These are phyloP conservation scores for Tillandsia leiboldiana DNA, from an alignment of 176 grass and related monocot species.

Conservation along the genomic window DNA sequence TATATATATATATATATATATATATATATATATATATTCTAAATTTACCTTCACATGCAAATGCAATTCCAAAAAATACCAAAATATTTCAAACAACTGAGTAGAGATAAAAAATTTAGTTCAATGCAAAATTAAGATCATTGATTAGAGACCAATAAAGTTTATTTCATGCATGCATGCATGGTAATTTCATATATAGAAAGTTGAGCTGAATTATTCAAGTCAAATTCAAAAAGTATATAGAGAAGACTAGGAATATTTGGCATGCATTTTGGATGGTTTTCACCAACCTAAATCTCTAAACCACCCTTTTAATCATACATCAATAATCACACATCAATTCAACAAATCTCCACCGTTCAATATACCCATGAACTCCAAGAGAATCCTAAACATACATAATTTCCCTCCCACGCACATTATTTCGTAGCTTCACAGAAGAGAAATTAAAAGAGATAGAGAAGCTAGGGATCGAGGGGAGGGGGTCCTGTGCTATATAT, in stretches of 20 bases:
- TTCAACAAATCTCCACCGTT: constrained; percentile 3
- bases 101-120: no score
- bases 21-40: no score
- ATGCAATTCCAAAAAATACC: no score
- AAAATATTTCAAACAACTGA: no score
- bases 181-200: neutral
- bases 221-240: neutral
- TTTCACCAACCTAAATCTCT: constrained; percentile 1
- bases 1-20: no score
- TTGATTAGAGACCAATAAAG: neutral
- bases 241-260: neutral
- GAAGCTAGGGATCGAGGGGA: no score
- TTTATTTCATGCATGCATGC: neutral
- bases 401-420: neutral
- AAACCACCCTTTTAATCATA: neutral
- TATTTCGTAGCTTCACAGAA: neutral
- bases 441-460: neutral
- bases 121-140: no score
- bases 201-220: neutral
- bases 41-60: no score
- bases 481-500: no score
- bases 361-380: neutral
- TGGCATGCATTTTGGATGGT: neutral
- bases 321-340: constrained; percentile 3
- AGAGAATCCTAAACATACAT: neutral